Evolutionary conservation across 495 filamentous ascomycete genomes (phyloP).

Genomic region (Aspergillus ostianus): DNA sequence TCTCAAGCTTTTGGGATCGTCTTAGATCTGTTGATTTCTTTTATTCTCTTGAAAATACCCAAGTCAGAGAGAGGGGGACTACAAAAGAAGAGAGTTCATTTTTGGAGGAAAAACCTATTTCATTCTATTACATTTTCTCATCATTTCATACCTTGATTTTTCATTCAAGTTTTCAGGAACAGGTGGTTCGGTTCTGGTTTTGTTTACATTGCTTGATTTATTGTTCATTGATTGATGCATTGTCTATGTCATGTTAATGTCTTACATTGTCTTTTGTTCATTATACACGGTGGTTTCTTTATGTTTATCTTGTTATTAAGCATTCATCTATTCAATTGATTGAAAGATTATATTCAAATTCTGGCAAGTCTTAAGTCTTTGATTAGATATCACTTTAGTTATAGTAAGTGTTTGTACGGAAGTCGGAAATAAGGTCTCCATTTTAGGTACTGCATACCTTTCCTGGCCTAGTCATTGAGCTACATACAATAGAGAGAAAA

Average conservation of each 20-base stretch:
- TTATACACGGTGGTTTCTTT: neutral
- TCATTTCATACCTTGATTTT: slow-evolving; percentile 1
- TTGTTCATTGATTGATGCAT: neutral
- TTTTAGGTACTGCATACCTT: no score
- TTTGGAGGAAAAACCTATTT: slow-evolving; percentile 7
- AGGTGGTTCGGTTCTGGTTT: neutral
- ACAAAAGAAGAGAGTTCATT: neutral
- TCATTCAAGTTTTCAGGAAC: no score
- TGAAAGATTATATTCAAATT: no score
- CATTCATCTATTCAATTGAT: neutral
- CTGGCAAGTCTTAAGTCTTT: no score
- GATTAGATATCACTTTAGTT: no score
- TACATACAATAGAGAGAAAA: no score
- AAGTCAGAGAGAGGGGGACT: neutral
- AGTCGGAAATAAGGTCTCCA: no score
- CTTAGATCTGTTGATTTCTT: slow-evolving; percentile 26
- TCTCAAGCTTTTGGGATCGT: slow-evolving; percentile 63
- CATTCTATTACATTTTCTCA: slow-evolving; percentile 5
- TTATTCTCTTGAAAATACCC: slow-evolving; percentile 10
- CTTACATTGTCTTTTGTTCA: neutral
- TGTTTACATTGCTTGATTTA: no score
- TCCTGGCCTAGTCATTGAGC: no score
- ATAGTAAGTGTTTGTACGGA: no score
- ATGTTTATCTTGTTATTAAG: neutral
- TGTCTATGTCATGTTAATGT: neutral